phyloP scores from a whole-genome alignment of 2,329 filamentous ascomycete genomes.

The Beauveria brongniartii region DNA sequence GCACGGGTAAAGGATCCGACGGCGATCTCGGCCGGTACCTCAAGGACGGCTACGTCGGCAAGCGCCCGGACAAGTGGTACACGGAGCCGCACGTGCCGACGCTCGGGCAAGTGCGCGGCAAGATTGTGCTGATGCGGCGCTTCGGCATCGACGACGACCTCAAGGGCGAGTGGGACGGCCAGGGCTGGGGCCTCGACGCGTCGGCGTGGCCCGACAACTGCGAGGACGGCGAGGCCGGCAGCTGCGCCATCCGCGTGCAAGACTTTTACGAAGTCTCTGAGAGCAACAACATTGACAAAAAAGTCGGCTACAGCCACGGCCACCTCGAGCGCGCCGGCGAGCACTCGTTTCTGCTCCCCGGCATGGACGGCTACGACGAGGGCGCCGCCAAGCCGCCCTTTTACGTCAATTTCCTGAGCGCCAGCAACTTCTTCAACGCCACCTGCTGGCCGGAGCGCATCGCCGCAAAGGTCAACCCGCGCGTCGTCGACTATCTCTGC shows the following conservation, averaged over 20 bases:
- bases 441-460: constrained; percentile 92
- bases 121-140: constrained; percentile 75
- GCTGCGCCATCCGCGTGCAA: constrained; percentile 68
- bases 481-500: constrained; percentile 56
- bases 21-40: constrained; percentile 69
- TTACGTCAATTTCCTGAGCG: constrained; percentile 85
- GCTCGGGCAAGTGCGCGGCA: constrained; percentile 71
- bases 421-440: constrained; percentile 88
- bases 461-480: constrained; percentile 79
- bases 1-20: constrained; percentile 71
- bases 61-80: constrained; percentile 60
- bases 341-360: constrained; percentile 37
- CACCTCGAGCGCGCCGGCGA: constrained; percentile 68
- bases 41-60: constrained; percentile 59
- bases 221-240: constrained; percentile 62
- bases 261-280: constrained; percentile 89
- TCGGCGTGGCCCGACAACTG: constrained; percentile 82
- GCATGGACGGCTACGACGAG: constrained; percentile 20
- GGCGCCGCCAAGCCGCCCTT: constrained; percentile 44
- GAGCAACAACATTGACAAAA: constrained; percentile 67
- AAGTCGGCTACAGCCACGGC: constrained; percentile 64
- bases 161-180: constrained; percentile 35
- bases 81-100: constrained; percentile 67
- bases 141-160: constrained; percentile 60
- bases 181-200: constrained; percentile 53